Evolutionary conservation across 495 filamentous ascomycete species (phyloP).

Genomic region (Penicillium chermesinum): DNA sequence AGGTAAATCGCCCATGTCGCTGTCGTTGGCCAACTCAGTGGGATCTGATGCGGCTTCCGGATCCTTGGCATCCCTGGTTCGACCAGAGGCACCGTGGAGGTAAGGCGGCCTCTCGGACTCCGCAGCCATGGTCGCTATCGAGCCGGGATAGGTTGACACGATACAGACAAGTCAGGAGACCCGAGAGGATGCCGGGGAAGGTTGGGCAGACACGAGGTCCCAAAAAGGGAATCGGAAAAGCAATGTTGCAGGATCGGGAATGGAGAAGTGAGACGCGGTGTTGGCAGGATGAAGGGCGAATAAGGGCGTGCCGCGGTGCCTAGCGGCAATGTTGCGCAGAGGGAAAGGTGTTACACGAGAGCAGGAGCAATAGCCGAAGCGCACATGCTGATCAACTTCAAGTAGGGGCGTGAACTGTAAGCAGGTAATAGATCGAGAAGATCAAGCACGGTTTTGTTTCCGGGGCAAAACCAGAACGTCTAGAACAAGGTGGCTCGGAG

Average conservation of each 20-base stretch:
- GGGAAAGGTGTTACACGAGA: slow-evolving; percentile 34
- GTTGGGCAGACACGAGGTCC: slow-evolving; percentile 26
- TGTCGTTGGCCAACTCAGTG: slow-evolving; percentile 25
- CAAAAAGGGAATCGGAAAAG: slow-evolving; percentile 22
- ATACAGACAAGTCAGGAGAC: slow-evolving; percentile 38
- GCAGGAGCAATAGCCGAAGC: slow-evolving; percentile 35
- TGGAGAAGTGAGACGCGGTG: slow-evolving; percentile 16
- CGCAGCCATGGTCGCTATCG: slow-evolving; percentile 38
- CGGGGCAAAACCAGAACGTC: slow-evolving; percentile 27
- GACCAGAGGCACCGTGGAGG: slow-evolving; percentile 32
- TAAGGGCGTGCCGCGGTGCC: slow-evolving; percentile 9
- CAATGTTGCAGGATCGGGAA: slow-evolving; percentile 21
- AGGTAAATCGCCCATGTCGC: slow-evolving; percentile 30
- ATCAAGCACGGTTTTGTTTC: slow-evolving; percentile 22
- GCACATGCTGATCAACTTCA: slow-evolving; percentile 44
- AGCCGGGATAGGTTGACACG: slow-evolving; percentile 31
- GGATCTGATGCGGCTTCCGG: slow-evolving; percentile 25
- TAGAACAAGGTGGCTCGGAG: slow-evolving; percentile 27
- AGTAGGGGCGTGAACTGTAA: too few species aligned
- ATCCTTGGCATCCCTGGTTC: slow-evolving; percentile 28
- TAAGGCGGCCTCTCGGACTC: slow-evolving; percentile 43
- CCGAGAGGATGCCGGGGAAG: slow-evolving; percentile 32
- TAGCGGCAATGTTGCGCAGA: slow-evolving; percentile 28
- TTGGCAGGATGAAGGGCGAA: slow-evolving; percentile 13
- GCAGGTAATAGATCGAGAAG: slow-evolving; percentile 21